Evolutionary conservation across 495 filamentous ascomycete genomes (phyloP).

Genomic region (Neurospora intermedia): DNA sequence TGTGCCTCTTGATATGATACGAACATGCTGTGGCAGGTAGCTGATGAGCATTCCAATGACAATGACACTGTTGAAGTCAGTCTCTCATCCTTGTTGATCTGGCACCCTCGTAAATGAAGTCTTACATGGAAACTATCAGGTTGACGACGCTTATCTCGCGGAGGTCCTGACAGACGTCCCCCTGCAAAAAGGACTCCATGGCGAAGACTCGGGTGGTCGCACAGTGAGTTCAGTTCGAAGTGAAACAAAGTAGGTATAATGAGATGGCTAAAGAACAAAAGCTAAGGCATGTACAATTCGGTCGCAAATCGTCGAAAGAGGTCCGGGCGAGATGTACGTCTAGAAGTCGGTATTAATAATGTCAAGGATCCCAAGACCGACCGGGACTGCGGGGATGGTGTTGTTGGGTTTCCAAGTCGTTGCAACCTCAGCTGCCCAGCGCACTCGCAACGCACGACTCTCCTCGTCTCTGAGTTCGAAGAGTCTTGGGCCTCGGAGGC

Average conservation of each 20-base stretch:
- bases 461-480: neutral
- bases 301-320: neutral
- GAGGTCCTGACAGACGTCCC: conserved; percentile 40
- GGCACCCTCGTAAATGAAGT: no score
- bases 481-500: no score
- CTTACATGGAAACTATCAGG: conserved; percentile 52
- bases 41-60: conserved; percentile 84
- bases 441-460: neutral
- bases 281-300: neutral
- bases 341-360: no score
- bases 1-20: conserved; percentile 74
- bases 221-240: neutral
- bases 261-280: neutral
- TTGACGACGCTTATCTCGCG: conserved; percentile 45
- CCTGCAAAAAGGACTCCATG: conserved; percentile 26
- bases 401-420: neutral
- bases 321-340: no score
- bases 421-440: neutral
- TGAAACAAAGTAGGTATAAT: no score
- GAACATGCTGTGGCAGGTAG: conserved; percentile 88
- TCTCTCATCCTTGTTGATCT: neutral
- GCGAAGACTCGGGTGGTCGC: neutral
- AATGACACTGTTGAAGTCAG: conserved; percentile 49
- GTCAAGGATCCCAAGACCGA: no score
- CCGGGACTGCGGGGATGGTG: neutral